A percentile compares a stretch with the other conserved stretches of the same genome.
These are phyloP conservation scores for Trichoderma endophyticum DNA, from an alignment of 2,329 filamentous ascomycete genomes.

Conservation along the genomic window DNA sequence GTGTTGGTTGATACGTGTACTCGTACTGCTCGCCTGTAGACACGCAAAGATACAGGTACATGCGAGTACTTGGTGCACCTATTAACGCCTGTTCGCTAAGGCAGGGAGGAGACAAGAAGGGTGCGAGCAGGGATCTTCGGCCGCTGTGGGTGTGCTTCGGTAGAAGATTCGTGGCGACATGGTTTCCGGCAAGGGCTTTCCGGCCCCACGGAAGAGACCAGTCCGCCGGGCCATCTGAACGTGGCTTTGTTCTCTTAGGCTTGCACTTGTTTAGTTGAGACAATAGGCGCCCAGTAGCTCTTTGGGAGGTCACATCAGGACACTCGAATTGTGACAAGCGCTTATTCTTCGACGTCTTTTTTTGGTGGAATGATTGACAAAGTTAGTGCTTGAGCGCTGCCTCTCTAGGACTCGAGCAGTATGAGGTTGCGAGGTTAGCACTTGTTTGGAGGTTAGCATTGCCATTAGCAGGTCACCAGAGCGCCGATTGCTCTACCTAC, in stretches of 20 bases:
- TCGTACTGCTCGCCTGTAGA: not conserved
- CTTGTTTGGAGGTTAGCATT: not conserved
- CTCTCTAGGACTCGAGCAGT: not conserved
- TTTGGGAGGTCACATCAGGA: not conserved
- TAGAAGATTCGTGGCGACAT: slow-evolving; percentile 18
- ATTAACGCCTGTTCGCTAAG: not conserved
- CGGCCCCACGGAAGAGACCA: slow-evolving; percentile 29
- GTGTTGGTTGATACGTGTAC: not conserved
- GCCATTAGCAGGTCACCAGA: not conserved
- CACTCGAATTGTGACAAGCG: not conserved
- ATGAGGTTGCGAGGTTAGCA: not conserved
- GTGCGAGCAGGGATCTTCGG: not conserved
- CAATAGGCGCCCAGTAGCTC: slow-evolving; percentile 2
- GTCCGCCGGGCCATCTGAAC: slow-evolving; percentile 7
- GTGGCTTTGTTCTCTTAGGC: not conserved
- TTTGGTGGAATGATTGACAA: not conserved
- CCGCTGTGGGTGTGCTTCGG: slow-evolving; percentile 13
- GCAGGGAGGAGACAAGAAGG: not conserved
- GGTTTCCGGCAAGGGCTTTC: slow-evolving; percentile 30
- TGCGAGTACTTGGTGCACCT: not conserved
- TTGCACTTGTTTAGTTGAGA: slow-evolving; percentile 8
- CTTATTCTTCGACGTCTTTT: not conserved
- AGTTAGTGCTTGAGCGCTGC: not conserved
- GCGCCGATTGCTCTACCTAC: not conserved
- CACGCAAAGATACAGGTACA: not conserved